A percentile compares a stretch with the other conserved stretches of the same genome.
Evolutionary conservation across 2,329 filamentous ascomycete genomes (phyloP).

Genomic region (Microcyclospora tardicrescens): DNA sequence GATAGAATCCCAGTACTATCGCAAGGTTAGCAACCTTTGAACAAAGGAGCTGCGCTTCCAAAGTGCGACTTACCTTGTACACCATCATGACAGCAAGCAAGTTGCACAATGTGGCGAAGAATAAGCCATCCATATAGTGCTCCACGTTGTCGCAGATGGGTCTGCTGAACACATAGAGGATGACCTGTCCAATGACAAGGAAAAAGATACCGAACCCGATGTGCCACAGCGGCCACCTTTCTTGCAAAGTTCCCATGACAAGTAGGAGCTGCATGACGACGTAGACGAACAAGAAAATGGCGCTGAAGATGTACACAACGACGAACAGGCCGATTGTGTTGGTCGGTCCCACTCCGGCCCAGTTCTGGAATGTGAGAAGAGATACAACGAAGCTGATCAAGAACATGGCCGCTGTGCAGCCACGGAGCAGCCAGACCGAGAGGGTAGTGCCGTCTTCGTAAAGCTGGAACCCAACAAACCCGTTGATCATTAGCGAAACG

Average conservation of each 20-base stretch:
- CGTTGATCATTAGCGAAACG: slow-evolving; percentile 86
- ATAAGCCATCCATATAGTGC: slow-evolving; percentile 89
- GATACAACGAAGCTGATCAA: slow-evolving; percentile 75
- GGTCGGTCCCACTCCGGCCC: slow-evolving; percentile 71
- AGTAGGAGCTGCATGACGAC: slow-evolving; percentile 77
- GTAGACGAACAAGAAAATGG: slow-evolving; percentile 74
- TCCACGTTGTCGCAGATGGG: slow-evolving; percentile 71
- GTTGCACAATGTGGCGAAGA: slow-evolving; percentile 91
- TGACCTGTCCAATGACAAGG: slow-evolving; percentile 81
- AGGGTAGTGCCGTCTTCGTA: slow-evolving; percentile 94
- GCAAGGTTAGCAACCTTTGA: background rate
- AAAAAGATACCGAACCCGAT: slow-evolving; percentile 84
- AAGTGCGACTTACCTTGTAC: slow-evolving; percentile 60
- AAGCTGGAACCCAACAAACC: slow-evolving; percentile 94
- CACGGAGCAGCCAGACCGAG: slow-evolving; percentile 82
- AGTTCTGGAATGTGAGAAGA: slow-evolving; percentile 82
- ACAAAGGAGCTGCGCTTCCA: background rate
- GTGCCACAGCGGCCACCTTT: slow-evolving; percentile 89
- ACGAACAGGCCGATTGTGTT: slow-evolving; percentile 85
- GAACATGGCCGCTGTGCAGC: slow-evolving; percentile 70
- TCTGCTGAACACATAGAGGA: slow-evolving; percentile 80
- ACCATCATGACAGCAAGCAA: slow-evolving; percentile 97
- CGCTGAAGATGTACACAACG: slow-evolving; percentile 83
- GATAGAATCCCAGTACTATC: slow-evolving; percentile 96
- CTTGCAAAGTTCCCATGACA: slow-evolving; percentile 78